Evolutionary conservation across 1,284 basidiomycete species (phyloP).

Genomic region (Trichosporon asahii): DNA sequence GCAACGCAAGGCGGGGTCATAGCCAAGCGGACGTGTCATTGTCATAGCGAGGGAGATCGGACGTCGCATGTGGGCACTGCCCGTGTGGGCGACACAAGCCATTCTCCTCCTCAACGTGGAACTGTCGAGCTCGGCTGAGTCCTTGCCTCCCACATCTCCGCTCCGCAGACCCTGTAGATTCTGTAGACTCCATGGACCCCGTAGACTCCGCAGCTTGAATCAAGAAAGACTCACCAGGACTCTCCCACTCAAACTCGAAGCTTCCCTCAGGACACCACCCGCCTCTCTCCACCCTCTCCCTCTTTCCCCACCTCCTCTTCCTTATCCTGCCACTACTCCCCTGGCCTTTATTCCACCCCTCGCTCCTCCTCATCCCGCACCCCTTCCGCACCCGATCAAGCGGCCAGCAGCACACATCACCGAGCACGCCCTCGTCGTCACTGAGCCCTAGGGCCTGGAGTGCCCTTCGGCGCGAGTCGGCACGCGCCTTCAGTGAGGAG

Average conservation of each 20-base stretch:
- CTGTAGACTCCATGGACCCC: too few species aligned
- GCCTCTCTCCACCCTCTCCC: constrained; percentile 4
- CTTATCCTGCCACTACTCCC: too few species aligned
- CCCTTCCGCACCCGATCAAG: constrained; percentile 35
- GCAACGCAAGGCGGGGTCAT: too few species aligned
- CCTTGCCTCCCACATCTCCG: too few species aligned
- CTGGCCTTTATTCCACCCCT: not conserved
- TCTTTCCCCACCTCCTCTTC: not conserved
- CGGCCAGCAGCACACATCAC: constrained; percentile 39
- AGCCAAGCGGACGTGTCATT: too few species aligned
- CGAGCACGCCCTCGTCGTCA: constrained; percentile 22
- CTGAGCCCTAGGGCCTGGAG: not conserved
- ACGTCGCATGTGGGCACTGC: too few species aligned
- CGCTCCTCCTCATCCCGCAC: constrained; percentile 20
- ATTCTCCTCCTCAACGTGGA: too few species aligned
- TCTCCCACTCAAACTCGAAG: constrained; percentile 47
- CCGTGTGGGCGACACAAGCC: too few species aligned
- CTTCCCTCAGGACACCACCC: constrained; percentile 51
- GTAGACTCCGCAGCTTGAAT: too few species aligned
- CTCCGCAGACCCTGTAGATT: too few species aligned
- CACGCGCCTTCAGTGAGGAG: not conserved
- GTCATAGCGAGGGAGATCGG: too few species aligned
- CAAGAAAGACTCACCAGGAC: constrained; percentile 36
- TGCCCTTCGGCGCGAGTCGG: not conserved
- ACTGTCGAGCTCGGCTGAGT: too few species aligned